Conservation (phyloP, 139 green algal species). For the Micromonas pusilla region DNA sequence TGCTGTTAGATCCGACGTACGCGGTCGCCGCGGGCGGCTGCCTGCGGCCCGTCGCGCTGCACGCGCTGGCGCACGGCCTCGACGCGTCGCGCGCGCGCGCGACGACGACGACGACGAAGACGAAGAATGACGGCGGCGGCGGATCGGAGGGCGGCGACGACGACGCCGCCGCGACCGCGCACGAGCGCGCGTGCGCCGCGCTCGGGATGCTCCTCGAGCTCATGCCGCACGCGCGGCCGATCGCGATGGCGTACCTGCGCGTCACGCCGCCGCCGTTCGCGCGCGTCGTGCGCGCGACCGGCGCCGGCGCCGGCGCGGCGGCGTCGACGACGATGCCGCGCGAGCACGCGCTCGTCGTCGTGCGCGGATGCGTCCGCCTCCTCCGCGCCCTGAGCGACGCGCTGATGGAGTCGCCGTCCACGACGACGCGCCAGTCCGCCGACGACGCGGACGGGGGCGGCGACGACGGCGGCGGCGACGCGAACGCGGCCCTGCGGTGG, state of each 20-base stretch:
- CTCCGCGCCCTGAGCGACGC: background rate
- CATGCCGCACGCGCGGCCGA: background rate
- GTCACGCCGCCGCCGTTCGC: background rate
- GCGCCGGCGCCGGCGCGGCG: too few relatives aligned
- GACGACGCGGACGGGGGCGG: background rate
- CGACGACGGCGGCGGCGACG: too few relatives aligned
- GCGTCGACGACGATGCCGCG: background rate
- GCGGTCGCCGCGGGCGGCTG: background rate
- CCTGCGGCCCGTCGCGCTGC: background rate
- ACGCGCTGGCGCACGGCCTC: background rate
- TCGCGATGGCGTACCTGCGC: background rate
- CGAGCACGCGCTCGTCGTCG: background rate
- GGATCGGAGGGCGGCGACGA: background rate
- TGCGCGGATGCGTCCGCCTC: background rate
- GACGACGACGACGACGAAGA: background rate
- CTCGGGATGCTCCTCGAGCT: background rate
- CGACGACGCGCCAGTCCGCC: background rate
- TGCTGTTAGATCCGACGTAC: background rate
- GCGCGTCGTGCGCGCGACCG: background rate
- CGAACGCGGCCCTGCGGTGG: background rate
- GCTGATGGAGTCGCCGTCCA: background rate
- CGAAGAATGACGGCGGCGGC: background rate
- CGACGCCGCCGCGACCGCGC: background rate
- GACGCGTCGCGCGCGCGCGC: background rate
- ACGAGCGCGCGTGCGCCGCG: background rate